Evolutionary conservation across 306 rosid species (phyloP), one percentile per base, ranked within the genome.

Genomic region (Herpetospermum pedunculosum): DNA sequence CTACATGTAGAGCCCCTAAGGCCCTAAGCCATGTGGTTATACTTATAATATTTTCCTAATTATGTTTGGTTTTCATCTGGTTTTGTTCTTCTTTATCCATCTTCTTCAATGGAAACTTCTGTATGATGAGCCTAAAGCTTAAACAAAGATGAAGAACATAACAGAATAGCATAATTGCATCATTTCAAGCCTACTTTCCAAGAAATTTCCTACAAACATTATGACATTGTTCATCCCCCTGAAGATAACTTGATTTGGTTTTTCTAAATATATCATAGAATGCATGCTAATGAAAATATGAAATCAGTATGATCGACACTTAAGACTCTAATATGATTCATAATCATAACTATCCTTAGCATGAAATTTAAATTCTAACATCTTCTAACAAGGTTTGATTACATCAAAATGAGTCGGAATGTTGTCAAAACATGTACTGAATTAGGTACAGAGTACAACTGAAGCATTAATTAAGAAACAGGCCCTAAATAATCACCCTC

Each of bases 401-500:
- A 59, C 67, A 59, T 59, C 21, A 11, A 59, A 59, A 59, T n/a
- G n/a, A 52, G 67, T 29, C 40, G 11, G 14, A 29, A 14, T 28
- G 37, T 55, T 55, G 30, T 23, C 37, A 16, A 28, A 19, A 15
- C 40, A 57, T 28, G 32, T 54, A 53, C 30, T n/a, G n/a, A n/a
- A n/a, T 53, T 29, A 58, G 4, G 30, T 65, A 67, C 53, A 43
- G 34, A 67, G 14, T 38, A 67, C 72, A 67, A 13, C 72, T 3
- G 8, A 67, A 19, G n/a, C n/a, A 64, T 40, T 65, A 54, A 43
- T 62, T 65, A 77, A 29, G 92, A 79, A 62, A 87, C 40, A 1
- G 96, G 91, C 44, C 98, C 98, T 1, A 94, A 85, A 83, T 89
- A 85, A 79, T 94, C 89, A 6, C 91, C 97, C 58, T 89, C 90